Evolutionary conservation across 106 monocot genomes (phyloP).

Genomic region (Acorus calamus): DNA sequence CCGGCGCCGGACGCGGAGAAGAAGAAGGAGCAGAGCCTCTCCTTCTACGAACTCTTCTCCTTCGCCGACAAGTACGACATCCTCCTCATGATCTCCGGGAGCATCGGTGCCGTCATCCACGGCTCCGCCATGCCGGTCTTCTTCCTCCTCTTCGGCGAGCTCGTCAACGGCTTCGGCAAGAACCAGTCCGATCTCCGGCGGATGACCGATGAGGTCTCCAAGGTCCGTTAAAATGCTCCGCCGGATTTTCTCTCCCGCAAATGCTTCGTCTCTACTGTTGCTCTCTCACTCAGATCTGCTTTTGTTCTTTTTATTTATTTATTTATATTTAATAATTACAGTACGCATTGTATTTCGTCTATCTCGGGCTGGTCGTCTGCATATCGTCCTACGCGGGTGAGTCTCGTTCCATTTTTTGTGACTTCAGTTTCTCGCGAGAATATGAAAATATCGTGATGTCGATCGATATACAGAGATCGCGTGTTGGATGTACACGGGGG

Average conservation of each 20-base stretch:
- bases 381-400: constrained; percentile 92
- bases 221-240: constrained; percentile 24
- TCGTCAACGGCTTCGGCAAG: constrained; percentile 97
- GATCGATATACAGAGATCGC: constrained; percentile 64
- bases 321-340: constrained; percentile 16
- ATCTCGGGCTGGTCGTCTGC: constrained; percentile 89
- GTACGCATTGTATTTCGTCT: constrained; percentile 95
- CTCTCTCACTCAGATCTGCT: not conserved
- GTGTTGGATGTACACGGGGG: constrained; percentile 99
- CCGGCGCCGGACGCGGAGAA: constrained; percentile 46
- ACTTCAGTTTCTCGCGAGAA: too few relatives aligned
- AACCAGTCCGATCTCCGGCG: constrained; percentile 60
- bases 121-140: constrained; percentile 97
- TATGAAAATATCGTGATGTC: too few relatives aligned
- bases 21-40: constrained; percentile 47
- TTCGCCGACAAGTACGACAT: constrained; percentile 77
- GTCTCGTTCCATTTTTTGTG: not conserved
- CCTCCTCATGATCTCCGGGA: constrained; percentile 70
- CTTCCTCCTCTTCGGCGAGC: constrained; percentile 93
- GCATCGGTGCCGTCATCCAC: constrained; percentile 71
- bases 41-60: constrained; percentile 74
- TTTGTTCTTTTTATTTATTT: constrained; percentile 3
- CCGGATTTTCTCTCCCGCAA: not conserved
- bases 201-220: constrained; percentile 92
- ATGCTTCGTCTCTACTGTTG: not conserved